Conservation (phyloP, 352 stramenopile genomes). For the Phytophthora pisi region DNA sequence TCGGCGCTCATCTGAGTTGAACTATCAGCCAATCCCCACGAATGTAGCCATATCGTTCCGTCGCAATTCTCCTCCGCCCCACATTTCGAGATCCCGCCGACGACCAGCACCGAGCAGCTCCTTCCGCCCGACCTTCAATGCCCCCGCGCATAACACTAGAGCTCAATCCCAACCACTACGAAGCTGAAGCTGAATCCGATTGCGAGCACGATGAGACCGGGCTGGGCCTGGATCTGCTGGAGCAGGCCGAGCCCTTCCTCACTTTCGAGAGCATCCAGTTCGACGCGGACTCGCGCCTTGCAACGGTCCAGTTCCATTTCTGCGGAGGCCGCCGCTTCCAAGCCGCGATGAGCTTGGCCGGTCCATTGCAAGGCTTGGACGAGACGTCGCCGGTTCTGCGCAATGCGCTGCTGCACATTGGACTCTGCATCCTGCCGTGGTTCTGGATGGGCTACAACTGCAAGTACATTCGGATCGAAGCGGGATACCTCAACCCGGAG, state of each 20-base stretch:
- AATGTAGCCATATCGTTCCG: slow-evolving; percentile 4
- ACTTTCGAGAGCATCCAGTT: slow-evolving; percentile 41
- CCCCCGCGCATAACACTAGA: slow-evolving; percentile 6
- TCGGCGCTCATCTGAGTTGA: slow-evolving; percentile 12
- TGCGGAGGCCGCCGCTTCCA: slow-evolving; percentile 42
- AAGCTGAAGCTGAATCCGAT: slow-evolving; percentile 22
- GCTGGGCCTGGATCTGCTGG: slow-evolving; percentile 34
- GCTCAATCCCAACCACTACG: slow-evolving; percentile 22
- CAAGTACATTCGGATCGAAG: slow-evolving; percentile 42
- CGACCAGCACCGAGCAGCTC: background rate
- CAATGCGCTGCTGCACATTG: slow-evolving; percentile 44
- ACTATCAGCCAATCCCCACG: slow-evolving; percentile 22
- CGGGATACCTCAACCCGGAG: slow-evolving; percentile 39
- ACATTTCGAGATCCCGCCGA: slow-evolving; percentile 11
- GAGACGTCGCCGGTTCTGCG: slow-evolving; percentile 13
- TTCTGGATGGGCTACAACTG: slow-evolving; percentile 54
- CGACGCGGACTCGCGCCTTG: slow-evolving; percentile 14
- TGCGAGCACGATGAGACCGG: slow-evolving; percentile 28
- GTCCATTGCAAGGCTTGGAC: slow-evolving; percentile 13
- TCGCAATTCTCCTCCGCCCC: background rate
- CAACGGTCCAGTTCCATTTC: slow-evolving; percentile 47
- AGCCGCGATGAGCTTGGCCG: slow-evolving; percentile 33
- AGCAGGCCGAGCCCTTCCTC: slow-evolving; percentile 41
- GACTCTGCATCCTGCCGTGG: slow-evolving; percentile 44
- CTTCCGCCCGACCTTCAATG: slow-evolving; percentile 15